Base-by-base conservation (phyloP, 2,329 filamentous ascomycete genomes). In the Hawksworthiomyces lignivorus region DNA sequence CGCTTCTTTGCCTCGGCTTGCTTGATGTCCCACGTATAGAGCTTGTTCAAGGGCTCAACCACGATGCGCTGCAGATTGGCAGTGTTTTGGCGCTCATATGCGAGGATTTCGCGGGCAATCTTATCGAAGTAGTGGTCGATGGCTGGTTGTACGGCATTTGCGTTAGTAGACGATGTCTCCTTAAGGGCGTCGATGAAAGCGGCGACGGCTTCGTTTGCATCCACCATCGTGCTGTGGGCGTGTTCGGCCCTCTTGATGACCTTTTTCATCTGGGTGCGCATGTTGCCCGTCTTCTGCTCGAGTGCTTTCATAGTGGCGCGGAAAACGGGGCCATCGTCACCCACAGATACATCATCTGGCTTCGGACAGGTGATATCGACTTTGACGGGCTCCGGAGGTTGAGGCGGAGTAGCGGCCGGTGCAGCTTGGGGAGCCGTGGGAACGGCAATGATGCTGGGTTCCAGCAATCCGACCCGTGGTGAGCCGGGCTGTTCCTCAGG, bases 111-210 rank as follows among this genome's bases (percentile, higher is more conserved):
- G 47, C 83, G 81, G 4, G 90, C 89, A 51, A 95, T 97, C 56
- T 89, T 94, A 63, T 97, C 89, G 56, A 97, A 98, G 60, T 98
- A 98, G 61, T 98, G 89, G 48, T 98, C 92, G 46, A 98, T 74
- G 5, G 90, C 92, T 14, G 92, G 94, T 56, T 94, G 87, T n/a
- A 98, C 89, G 1, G 90, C 92, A 56, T 94, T 95, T 36, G 88
- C 85, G 57, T 97, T 97, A 11, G 89, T 94, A 1, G 79, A 80
- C 1, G 89, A 88, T 1, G 88, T 87, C 56, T 97, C 92, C 48
- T 83, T 80, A 24, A 98, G 68, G 5, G 90, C 83, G 12, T 90
- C 85, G 58, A 94, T 82, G 54, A 98, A 94, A 4, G 77, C 79
- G 14, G 76, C 67, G 52, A 94, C 82, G 6, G 89, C 82, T 40